Base-by-base conservation (phyloP, 257 asterid genomes). In the Scutellaria minor region DNA sequence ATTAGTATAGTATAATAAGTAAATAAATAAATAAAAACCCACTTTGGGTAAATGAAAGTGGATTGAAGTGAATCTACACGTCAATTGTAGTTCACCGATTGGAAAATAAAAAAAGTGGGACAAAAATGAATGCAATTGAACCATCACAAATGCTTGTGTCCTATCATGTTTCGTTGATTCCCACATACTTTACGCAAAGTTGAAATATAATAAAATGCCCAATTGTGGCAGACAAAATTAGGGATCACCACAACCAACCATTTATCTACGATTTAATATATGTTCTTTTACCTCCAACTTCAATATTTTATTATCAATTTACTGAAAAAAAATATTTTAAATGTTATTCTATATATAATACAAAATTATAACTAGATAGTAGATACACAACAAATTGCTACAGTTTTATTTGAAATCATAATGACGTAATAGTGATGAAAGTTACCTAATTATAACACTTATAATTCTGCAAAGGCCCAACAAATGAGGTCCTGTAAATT, bases 161-260 rank as follows among this genome's bases (percentile, higher is more conserved):
- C 39, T 61, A 69, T 78, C 89, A 60, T 82, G 90, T 82, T 56
- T 72, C 81, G 1, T 77, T 81, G 88, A 82, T 85, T 88, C 91
- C 91, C 69, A 74, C 89, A 82, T 71, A 75, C 40, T 48, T 75
- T 37, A 79, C 3, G 18, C 68, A 56, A 81, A 40, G 9, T 45
- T 58, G 41, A 72, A 54, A 73, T 75, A 70, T 56, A 62, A 62
- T 40, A 60, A 60, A 75, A 64, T 81, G 31, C 79, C 63, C 55
- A 67, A 31, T 18, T 70, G 82, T 86, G 95, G 91, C 88, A 74
- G 89, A 88, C 91, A 88, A 75, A 77, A 79, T 82, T 58, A 76
- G 73, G 72, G 62, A 77, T 71, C 81, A 44, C 87, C 85, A 80
- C 85, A 71, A 71, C 0, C 74, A 57, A 9, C 18, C 78, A 44